Evolutionary conservation across 2,329 filamentous ascomycete genomes (phyloP).

Genomic region (Sporothrix phasma): DNA sequence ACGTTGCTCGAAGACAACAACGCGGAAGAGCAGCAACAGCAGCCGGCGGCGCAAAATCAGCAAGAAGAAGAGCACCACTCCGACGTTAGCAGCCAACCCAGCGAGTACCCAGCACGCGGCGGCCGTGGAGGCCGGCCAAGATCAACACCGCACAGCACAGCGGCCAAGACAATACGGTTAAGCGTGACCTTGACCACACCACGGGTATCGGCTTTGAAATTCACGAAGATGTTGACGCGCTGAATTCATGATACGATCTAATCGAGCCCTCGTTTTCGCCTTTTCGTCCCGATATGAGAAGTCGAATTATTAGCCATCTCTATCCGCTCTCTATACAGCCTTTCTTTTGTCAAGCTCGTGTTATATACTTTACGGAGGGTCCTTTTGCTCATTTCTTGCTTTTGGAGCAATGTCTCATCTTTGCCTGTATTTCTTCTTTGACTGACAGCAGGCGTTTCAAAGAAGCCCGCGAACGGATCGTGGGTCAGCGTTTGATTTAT

Average conservation of each 20-base stretch:
- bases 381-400: background rate
- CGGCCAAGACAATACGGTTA: slow-evolving; percentile 15
- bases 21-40: slow-evolving; percentile 6
- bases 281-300: background rate
- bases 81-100: slow-evolving; percentile 41
- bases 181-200: slow-evolving; percentile 5
- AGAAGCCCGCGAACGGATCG: background rate
- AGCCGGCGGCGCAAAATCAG: background rate
- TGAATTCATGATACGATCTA: background rate
- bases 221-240: slow-evolving; percentile 18
- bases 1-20: slow-evolving; percentile 15
- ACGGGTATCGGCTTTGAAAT: slow-evolving; percentile 17
- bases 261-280: background rate
- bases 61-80: slow-evolving; percentile 20
- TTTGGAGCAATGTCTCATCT: background rate
- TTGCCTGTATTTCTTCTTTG: background rate
- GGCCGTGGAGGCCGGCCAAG: slow-evolving; percentile 26
- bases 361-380: background rate
- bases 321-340: background rate
- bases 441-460: background rate
- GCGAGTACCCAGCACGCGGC: slow-evolving; percentile 47
- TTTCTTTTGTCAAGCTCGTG: background rate
- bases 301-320: background rate
- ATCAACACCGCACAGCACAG: background rate
- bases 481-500: background rate